Evolutionary conservation across 306 rosid genomes (phyloP).

Genomic region (Vachellia pachyceras): DNA sequence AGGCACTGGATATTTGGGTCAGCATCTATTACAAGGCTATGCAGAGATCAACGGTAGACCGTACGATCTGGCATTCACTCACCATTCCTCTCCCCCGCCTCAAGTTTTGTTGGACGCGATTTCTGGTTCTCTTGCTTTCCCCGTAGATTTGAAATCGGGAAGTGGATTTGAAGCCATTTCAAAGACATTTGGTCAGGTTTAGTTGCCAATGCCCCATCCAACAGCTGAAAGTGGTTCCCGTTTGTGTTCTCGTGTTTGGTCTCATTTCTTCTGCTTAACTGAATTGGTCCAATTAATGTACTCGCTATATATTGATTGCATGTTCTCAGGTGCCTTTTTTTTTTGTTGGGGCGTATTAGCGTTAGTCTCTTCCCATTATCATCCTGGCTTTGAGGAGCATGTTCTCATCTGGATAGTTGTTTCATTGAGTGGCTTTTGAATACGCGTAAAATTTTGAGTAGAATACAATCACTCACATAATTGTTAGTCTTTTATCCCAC

Average conservation of each 20-base stretch:
- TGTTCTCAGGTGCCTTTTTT: no score
- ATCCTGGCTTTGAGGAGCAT: neutral
- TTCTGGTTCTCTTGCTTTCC: constrained; percentile 60
- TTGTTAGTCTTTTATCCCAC: constrained; percentile 4
- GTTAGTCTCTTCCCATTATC: neutral
- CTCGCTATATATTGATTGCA: no score
- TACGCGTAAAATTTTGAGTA: neutral
- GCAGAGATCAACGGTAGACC: constrained; percentile 40
- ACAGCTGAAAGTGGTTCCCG: neutral
- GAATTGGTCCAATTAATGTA: no score
- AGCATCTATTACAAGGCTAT: constrained; percentile 70
- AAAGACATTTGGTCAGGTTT: constrained; percentile 72
- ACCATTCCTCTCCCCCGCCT: constrained; percentile 63
- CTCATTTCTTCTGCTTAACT: neutral
- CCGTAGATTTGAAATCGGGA: constrained; percentile 77
- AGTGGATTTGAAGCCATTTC: constrained; percentile 77
- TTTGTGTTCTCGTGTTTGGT: neutral
- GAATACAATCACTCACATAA: neutral
- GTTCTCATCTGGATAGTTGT: neutral
- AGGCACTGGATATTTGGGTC: constrained; percentile 96
- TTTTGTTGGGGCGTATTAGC: neutral
- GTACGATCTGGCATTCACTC: constrained; percentile 73
- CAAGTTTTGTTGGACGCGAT: constrained; percentile 53
- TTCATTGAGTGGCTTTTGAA: constrained; percentile 2
- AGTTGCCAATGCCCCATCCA: neutral